Base-by-base conservation (phyloP, 2,329 filamentous ascomycete genomes). In the Colletotrichum cereale region DNA sequence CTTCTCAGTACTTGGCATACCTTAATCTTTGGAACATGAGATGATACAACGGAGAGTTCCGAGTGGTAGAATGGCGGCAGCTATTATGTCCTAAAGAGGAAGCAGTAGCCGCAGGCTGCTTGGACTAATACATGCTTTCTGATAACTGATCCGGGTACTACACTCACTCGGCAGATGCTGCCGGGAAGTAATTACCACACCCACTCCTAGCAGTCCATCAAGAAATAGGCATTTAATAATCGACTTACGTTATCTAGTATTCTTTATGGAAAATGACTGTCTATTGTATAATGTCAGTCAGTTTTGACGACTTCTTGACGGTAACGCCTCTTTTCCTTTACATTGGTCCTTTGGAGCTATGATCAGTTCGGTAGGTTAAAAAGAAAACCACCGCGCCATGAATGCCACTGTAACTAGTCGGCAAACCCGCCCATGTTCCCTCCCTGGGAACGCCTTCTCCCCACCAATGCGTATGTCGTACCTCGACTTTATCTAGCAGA, bases 401-500 rank as follows among this genome's bases (percentile, higher is more conserved):
- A 31, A 67, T 62, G 55, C n/a, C 24, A 10, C 18, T 36, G 18
- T 42, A 7, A 18, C 29, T 21, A 31, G 18, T 14, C 48, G 2
- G 16, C 26, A 47, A 26, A 29, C 40, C 62, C 31, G 31, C 38
- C 12, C 74, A 75, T 31, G 56, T 26, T 10, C 38, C 68, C 24
- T 75, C 64, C 38, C 73, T 16, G 70, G 73, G 14, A 75, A 74
- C 52, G 40, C n/a, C 1, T 74, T 74, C 60, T 69, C 72, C 1
- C 67, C 74, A 12, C 68, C 73, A 24, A 75, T 76, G 75, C 71
- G 73, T 21, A 66, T 70, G 70, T 74, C 75, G 36, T 72, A 76
- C 44, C 61, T 76, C 1, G 67, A 76, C 16, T 74, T 76, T 55
- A 69, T 76, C 56, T 76, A 76, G 40, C 73, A 73, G 26, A 76